Conservation (phyloP, 2,329 filamentous ascomycete species). For the Fusarium annulatum region DNA sequence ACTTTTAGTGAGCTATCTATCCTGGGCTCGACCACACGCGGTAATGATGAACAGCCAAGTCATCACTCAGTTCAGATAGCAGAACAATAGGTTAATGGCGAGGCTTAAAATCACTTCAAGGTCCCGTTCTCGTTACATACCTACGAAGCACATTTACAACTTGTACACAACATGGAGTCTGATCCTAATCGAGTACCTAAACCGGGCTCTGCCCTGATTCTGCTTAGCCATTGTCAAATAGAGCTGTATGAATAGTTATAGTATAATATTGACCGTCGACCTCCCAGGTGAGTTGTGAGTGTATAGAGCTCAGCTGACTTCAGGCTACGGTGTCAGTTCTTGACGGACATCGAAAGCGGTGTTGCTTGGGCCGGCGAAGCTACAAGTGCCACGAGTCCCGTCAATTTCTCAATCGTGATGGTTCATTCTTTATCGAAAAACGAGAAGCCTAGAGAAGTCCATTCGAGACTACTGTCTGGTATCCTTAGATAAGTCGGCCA, state of each 20-base stretch:
- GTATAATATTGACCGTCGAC: no score
- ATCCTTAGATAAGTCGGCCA: rapidly evolving
- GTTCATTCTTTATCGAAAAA: neutral
- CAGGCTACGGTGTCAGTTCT: no score
- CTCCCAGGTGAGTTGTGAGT: no score
- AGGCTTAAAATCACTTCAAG: neutral
- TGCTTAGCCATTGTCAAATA: no score
- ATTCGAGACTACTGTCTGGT: rapidly evolving
- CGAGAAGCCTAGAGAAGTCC: rapidly evolving
- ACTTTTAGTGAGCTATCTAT: neutral
- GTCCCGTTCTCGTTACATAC: neutral
- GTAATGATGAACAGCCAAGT: no score
- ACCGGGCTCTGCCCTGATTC: no score
- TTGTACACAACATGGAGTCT: neutral
- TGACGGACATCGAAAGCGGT: neutral
- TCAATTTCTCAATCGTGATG: no score
- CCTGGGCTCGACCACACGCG: rapidly evolving
- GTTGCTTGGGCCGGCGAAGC: rapidly evolving
- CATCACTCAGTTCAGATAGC: rapidly evolving
- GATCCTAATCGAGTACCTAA: neutral
- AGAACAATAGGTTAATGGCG: neutral
- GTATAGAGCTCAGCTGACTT: no score
- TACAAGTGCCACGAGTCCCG: rapidly evolving
- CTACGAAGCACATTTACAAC: neutral
- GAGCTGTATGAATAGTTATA: no score